Evolutionary conservation across 495 filamentous ascomycete species (phyloP).

Genomic region (Pyrenopolyporus hunteri): DNA sequence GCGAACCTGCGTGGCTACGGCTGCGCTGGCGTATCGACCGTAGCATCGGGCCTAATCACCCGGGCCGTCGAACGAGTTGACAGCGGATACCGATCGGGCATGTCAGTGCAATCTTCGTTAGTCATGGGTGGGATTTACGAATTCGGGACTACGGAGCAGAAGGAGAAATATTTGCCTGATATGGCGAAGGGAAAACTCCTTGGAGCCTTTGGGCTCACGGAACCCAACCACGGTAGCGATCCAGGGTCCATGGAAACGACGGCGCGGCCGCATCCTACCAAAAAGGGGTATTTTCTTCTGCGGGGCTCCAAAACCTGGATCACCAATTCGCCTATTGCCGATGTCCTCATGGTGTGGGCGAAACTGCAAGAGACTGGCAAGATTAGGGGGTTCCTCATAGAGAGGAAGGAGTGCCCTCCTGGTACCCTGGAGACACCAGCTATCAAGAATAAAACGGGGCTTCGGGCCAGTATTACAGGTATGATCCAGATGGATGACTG

Average conservation of each 20-base stretch:
- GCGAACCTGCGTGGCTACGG: slow-evolving; percentile 91
- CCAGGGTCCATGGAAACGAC: slow-evolving; percentile 94
- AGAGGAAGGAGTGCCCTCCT: slow-evolving; percentile 78
- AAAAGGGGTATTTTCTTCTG: slow-evolving; percentile 81
- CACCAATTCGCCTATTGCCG: slow-evolving; percentile 94
- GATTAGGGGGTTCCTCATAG: slow-evolving; percentile 92
- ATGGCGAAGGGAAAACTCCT: slow-evolving; percentile 87
- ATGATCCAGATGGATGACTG: slow-evolving; percentile 96
- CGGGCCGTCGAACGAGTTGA: slow-evolving; percentile 96
- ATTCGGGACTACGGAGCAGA: slow-evolving; percentile 87
- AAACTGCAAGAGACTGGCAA: slow-evolving; percentile 89
- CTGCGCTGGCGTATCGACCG: slow-evolving; percentile 91
- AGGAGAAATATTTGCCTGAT: slow-evolving; percentile 81
- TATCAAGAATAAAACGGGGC: slow-evolving; percentile 93
- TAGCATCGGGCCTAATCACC: slow-evolving; percentile 91
- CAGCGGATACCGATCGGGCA: slow-evolving; percentile 91
- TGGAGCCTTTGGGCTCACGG: slow-evolving; percentile 93
- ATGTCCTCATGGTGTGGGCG: slow-evolving; percentile 92
- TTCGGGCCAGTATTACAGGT: slow-evolving; percentile 91
- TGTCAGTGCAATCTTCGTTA: slow-evolving; percentile 94
- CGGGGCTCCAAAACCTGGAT: slow-evolving; percentile 97
- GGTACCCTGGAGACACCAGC: slow-evolving; percentile 90
- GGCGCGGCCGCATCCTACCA: slow-evolving; percentile 83
- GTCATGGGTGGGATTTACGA: slow-evolving; percentile 98
- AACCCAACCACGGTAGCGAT: slow-evolving; percentile 97